Evolutionary conservation across 371 early-diverging fungal species (phyloP), one percentile per base, ranked within the genome.

Genomic region (Syncephalis plumigaleata): DNA sequence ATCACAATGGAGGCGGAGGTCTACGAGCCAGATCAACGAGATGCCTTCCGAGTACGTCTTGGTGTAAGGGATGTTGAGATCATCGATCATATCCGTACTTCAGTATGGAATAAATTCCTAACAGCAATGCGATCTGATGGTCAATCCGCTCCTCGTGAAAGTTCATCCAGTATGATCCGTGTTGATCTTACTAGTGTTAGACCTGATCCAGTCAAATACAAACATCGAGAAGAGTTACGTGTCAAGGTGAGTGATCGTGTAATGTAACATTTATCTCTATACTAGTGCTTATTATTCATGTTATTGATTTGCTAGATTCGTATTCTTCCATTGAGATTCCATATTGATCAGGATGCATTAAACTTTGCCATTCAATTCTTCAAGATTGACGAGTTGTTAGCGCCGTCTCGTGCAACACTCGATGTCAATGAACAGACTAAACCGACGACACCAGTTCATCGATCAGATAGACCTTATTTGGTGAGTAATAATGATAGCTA

Each of bases 261-360:
- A 16, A 46, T 36, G 11, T 15, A 46, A 15, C 36, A 39, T 23
- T 22, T 20, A 37, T 44, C 42, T 11, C 24, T 39, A 25, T 37
- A 36, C 23, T 20, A 40, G n/a, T 50, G 3, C 15, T 40, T 8
- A 31, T 4, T 37, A 23, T 39, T 16, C 24, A n/a, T n/a, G n/a
- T n/a, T n/a, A n/a, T n/a, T n/a, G n/a, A n/a, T n/a, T 42, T 37
- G 20, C 24, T 24, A 72, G 68, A 56, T 77, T 2, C 65, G 63
- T 39, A 44, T 89, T 18, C 60, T 84, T 24, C 97, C 97, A 0
- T 45, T 94, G 27, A 72, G 90, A 24, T 68, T 91, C 47, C 82
- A 86, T 54, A 70, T 96, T 8, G 95, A 95, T 59, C 96, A 95
- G 56, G 96, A 96, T 55, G 87, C 96, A 1, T 61, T 96, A 21